Conservation (phyloP, 345 rosid genomes). For the Geranium brycei region DNA sequence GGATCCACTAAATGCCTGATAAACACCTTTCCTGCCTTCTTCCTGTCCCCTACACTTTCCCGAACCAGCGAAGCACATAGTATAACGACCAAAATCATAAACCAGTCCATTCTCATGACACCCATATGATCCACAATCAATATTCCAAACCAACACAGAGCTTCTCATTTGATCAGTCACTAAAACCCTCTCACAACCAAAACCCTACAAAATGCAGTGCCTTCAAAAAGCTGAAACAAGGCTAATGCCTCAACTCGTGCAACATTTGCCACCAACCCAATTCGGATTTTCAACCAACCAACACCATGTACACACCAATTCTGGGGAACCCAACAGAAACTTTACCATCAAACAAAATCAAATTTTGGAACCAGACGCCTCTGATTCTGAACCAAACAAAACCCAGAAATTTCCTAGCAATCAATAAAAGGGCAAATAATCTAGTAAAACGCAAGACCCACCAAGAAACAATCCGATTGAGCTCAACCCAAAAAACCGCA, state of each 20-base stretch:
- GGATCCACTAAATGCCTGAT: slow-evolving; percentile 32
- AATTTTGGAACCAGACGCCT: background rate
- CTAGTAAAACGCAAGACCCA: background rate
- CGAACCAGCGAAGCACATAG: slow-evolving; percentile 24
- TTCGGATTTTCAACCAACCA: background rate
- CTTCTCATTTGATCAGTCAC: slow-evolving; percentile 30
- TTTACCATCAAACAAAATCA: background rate
- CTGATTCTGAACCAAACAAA: background rate
- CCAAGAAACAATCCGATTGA: background rate
- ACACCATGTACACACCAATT: no score
- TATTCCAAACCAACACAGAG: slow-evolving; percentile 11
- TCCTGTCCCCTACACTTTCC: slow-evolving; percentile 22
- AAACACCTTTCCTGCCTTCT: slow-evolving; percentile 30
- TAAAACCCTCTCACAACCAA: slow-evolving; percentile 6
- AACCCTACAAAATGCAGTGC: slow-evolving; percentile 8
- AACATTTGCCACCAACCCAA: slow-evolving; percentile 4
- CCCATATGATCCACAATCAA: slow-evolving; percentile 21
- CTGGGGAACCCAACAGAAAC: background rate
- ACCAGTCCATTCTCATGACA: slow-evolving; percentile 15
- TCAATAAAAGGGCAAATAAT: background rate
- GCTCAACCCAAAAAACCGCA: background rate
- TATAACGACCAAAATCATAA: slow-evolving; percentile 22
- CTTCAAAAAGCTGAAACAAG: slow-evolving; percentile 2
- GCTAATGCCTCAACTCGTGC: slow-evolving; percentile 6
- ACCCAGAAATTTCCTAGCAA: background rate